A percentile compares a stretch with the other conserved stretches of the same genome.
phyloP scores from a whole-genome alignment of 2,329 filamentous ascomycete species.

The Nemania sp. region DNA sequence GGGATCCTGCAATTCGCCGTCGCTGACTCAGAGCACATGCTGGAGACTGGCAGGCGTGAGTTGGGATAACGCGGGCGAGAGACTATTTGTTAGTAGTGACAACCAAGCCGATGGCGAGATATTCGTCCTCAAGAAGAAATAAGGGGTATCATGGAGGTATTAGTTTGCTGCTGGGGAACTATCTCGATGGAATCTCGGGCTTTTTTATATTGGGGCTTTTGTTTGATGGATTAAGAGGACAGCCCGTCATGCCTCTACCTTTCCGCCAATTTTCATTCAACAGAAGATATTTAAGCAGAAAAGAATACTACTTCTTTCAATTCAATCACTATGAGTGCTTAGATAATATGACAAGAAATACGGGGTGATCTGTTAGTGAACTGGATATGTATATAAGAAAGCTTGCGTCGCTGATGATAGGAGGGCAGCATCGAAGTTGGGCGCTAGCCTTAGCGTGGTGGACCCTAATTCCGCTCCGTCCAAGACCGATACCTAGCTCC shows the following conservation, averaged over 20 bases:
- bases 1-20: slow-evolving; percentile 56
- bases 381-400: too few relatives aligned
- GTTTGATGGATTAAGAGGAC: not conserved
- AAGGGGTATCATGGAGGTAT: not conserved
- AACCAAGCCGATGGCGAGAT: slow-evolving; percentile 61
- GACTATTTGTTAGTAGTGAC: slow-evolving; percentile 66
- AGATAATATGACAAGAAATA: not conserved
- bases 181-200: not conserved
- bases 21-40: slow-evolving; percentile 42
- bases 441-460: too few relatives aligned
- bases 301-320: not conserved
- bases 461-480: too few relatives aligned
- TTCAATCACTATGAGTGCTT: not conserved
- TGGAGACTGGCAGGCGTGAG: slow-evolving; percentile 64
- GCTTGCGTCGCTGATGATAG: too few relatives aligned
- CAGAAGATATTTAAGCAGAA: not conserved
- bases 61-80: slow-evolving; percentile 54
- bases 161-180: not conserved
- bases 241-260: not conserved
- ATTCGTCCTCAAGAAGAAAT: slow-evolving; percentile 47
- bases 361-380: too few relatives aligned
- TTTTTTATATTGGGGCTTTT: not conserved
- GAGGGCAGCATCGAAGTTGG: too few relatives aligned
- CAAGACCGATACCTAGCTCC: too few relatives aligned
- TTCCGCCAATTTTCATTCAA: not conserved